These are phyloP conservation scores for Tuctoria greenei DNA, from an alignment of 176 grass and related monocot genomes.

Conservation along the genomic window DNA sequence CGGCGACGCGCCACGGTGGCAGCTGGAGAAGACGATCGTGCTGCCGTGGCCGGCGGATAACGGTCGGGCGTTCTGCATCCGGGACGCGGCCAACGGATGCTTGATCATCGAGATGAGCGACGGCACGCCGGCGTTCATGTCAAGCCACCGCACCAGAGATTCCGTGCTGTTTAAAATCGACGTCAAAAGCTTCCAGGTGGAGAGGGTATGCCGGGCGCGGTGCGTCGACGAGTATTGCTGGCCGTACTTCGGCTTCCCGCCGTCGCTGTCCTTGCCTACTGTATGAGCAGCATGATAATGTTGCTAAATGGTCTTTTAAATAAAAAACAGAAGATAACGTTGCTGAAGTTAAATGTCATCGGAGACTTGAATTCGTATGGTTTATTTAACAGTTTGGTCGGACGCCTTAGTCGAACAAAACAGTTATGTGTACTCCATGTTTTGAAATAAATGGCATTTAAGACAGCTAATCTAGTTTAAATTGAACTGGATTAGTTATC, in stretches of 20 bases:
- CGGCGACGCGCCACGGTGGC: neutral
- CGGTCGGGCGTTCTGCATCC: constrained; percentile 21
- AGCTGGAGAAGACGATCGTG: constrained; percentile 32
- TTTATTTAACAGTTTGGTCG: neutral
- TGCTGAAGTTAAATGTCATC: too few relatives aligned
- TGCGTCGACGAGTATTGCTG: constrained; percentile 29
- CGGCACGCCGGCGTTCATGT: constrained; percentile 12
- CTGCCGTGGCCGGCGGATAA: constrained; percentile 22
- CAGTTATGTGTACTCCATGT: too few relatives aligned
- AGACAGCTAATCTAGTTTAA: too few relatives aligned
- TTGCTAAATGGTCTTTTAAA: neutral
- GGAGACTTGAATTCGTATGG: neutral
- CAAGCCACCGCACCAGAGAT: constrained; percentile 8
- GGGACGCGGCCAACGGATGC: constrained; percentile 33
- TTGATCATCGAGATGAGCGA: constrained; percentile 33
- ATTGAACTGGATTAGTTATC: too few relatives aligned
- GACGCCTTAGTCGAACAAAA: too few relatives aligned
- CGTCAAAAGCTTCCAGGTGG: constrained; percentile 28
- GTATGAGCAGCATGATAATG: constrained; percentile 4
- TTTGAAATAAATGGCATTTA: too few relatives aligned
- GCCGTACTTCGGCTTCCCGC: constrained; percentile 46
- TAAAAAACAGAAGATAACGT: neutral
- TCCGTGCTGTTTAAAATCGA: constrained; percentile 46
- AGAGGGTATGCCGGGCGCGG: constrained; percentile 28
- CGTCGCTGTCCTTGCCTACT: constrained; percentile 41